Evolutionary conservation across 2,329 filamentous ascomycete genomes (phyloP).

Genomic region (Diaporthe ilicicola): DNA sequence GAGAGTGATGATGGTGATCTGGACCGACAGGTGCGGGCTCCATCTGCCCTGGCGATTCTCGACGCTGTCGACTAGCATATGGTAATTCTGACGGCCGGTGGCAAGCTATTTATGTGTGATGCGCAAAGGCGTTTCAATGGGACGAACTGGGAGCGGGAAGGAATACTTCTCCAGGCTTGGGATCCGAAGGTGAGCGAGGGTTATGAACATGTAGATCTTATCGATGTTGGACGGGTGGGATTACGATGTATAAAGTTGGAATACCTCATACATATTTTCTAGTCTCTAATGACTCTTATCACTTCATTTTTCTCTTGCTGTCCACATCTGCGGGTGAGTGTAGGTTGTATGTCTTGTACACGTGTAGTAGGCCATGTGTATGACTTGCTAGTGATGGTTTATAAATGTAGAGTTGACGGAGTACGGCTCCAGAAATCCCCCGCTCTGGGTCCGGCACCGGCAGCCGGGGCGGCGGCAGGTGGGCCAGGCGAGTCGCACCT

Average conservation of each 20-base stretch:
- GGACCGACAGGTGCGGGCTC: not conserved
- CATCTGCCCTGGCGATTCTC: not conserved
- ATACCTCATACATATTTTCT: conserved; percentile 28
- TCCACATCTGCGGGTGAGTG: too few species aligned
- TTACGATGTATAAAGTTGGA: conserved; percentile 29
- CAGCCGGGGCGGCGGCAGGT: conserved; percentile 11
- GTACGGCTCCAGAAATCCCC: not conserved
- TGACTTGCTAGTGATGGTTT: too few species aligned
- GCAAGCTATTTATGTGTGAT: not conserved
- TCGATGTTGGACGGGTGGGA: not conserved
- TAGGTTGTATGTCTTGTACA: too few species aligned
- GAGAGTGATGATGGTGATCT: not conserved
- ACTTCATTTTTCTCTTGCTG: too few species aligned
- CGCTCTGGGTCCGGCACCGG: conserved; percentile 6
- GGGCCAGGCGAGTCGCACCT: not conserved
- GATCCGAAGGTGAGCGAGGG: not conserved
- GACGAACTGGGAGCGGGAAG: not conserved
- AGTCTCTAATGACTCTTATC: conserved; percentile 26
- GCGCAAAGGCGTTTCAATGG: conserved; percentile 6
- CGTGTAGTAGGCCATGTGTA: too few species aligned
- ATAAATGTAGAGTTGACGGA: too few species aligned
- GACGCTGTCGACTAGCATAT: not conserved
- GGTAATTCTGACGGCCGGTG: not conserved
- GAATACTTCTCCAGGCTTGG: not conserved
- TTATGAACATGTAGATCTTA: not conserved